These are phyloP conservation scores for Skeletonema grethae DNA, from an alignment of 108 stramenopile genomes.

Conservation along the genomic window DNA sequence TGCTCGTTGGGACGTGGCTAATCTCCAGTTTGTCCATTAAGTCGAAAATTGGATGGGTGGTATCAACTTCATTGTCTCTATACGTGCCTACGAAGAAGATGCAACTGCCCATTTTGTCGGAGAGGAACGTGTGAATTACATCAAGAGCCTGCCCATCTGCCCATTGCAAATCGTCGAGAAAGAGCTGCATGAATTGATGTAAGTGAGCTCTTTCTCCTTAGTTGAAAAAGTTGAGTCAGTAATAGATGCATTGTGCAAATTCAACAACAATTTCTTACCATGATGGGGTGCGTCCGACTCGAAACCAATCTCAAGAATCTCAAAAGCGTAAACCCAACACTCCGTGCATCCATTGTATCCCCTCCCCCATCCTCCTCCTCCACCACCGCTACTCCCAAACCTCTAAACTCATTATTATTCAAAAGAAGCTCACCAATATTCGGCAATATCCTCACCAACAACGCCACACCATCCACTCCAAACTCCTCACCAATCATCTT, in stretches of 20 bases:
- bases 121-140: not conserved
- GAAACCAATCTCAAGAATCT: conserved; percentile 40
- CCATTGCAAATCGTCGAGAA: conserved; percentile 40
- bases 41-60: conserved; percentile 25
- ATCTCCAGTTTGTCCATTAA: conserved; percentile 15
- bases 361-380: not conserved
- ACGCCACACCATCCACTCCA: conserved; percentile 12
- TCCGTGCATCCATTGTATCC: conserved; percentile 17
- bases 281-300: conserved; percentile 13
- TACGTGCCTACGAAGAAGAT: conserved; percentile 45
- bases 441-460: conserved; percentile 23
- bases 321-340: conserved; percentile 34
- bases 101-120: conserved; percentile 6
- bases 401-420: not conserved
- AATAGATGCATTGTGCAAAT: not conserved
- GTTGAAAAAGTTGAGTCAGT: not conserved
- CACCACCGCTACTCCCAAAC: not conserved
- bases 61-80: conserved; percentile 34
- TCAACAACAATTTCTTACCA: not conserved
- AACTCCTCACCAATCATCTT: conserved; percentile 22
- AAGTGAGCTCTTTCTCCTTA: not conserved
- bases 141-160: not conserved
- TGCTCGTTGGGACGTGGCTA: not conserved
- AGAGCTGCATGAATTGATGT: conserved; percentile 10
- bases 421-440: conserved; percentile 18